Percentiles rank a stretch among this genome's conserved stretches.
Conservation (phyloP, 2,329 filamentous ascomycete genomes). For the Fusarium penzigii region DNA sequence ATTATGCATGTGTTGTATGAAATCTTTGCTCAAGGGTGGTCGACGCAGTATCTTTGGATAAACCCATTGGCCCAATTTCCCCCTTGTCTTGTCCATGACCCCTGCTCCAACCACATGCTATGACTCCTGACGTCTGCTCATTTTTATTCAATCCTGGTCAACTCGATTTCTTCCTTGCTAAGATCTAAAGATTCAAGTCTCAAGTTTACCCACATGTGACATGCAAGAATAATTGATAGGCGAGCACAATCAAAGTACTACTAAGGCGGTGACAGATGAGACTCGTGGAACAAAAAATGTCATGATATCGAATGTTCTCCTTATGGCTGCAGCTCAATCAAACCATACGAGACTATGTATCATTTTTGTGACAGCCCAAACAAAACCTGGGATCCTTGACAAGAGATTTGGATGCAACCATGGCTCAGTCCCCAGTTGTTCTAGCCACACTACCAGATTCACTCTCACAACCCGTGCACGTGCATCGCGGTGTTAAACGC, state of each 20-base stretch:
- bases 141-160: constrained; percentile 11
- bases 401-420: constrained; percentile 4
- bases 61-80: constrained; percentile 14
- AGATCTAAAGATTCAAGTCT: neutral
- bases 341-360: neutral
- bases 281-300: too few species aligned
- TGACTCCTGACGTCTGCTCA: constrained; percentile 20
- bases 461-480: constrained; percentile 3
- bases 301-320: too few species aligned
- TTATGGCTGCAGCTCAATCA: too few species aligned
- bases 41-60: neutral
- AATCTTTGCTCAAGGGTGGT: neutral
- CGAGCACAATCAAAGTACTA: too few species aligned
- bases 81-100: constrained; percentile 16
- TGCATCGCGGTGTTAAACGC: constrained; percentile 14
- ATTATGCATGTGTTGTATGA: constrained; percentile 3
- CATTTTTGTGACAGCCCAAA: constrained; percentile 20
- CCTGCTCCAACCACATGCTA: constrained; percentile 9
- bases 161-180: neutral
- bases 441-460: neutral
- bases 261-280: too few species aligned
- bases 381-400: constrained; percentile 1
- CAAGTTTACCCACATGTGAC: neutral
- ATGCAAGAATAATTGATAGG: neutral
- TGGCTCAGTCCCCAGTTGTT: constrained; percentile 9